Base-by-base conservation (phyloP, 169 alveolate species). In the Pseudocohnilembus persalinus region DNA sequence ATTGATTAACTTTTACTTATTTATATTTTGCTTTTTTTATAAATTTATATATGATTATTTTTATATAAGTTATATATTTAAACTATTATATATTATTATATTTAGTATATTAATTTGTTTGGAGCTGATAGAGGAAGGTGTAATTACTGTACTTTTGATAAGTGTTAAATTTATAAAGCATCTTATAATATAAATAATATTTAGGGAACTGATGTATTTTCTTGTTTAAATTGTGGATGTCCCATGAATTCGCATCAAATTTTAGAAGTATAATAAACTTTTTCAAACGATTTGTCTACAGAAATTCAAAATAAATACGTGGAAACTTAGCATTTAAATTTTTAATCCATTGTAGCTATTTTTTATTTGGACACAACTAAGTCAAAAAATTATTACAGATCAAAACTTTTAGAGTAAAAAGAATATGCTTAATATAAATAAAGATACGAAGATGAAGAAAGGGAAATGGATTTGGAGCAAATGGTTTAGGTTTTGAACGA, bases 211-310 rank as follows among this genome's bases (percentile, higher is more conserved):
- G 87, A 86, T n/a, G 33, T 80, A 16, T 86, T 86, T 74, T 81
- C 73, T 15, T 86, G 90, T 32, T 29, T 80, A n/a, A 86, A 79
- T 49, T 86, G 90, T 76, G 74, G 74, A 49, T 86, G 90, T 74
- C 84, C 90, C 31, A 86, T 86, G 90, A 86, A 86, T 81, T 74
- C 83, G 25, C 90, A 86, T 75, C 78, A 68, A 63, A 68, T 81
- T 64, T 34, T 75, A 65, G 31, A 78, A 74, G 31, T 31, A 30
- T 32, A 86, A 34, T 49, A 74, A 24, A 35, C 78, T 20, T 86
- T 86, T 32, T 80, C 86, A 15, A 86, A 86, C 33, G 29, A 29
- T 6, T 29, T 86, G n/a, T 73, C 83, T 34, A 29, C 49, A 63
- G 72, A 80, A 76, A 80, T 86, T 27, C 72, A 73, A 15, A 76